Base-by-base conservation (phyloP, 306 rosid genomes). In the Oxytropis ochrocephala region DNA sequence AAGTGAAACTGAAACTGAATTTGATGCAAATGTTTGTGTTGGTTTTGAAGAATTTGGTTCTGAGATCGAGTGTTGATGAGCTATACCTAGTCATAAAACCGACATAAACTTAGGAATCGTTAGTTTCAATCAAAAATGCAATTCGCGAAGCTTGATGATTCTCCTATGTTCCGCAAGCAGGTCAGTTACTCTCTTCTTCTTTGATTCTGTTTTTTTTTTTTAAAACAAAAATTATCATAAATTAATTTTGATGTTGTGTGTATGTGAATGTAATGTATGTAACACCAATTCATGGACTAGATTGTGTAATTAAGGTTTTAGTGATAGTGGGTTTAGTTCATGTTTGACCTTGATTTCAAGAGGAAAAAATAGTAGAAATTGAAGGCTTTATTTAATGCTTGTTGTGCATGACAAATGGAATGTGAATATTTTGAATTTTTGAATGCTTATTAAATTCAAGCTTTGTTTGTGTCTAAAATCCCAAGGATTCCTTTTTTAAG, bases 101-200 rank as follows among this genome's bases (percentile, higher is more conserved):
- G 5, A 38, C 55, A 72, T 44, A 41, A 48, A 10, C 53, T 10
- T 4, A n/a, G 18, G 11, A 67, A 64, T 38, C 49, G 10, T 56
- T 11, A 8, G 32, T 18, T 79, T 35, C 18, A n/a, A 21, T n/a
- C 9, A 80, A 91, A 59, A 75, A 95, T 95, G 99, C 99, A 83
- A 81, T 95, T 91, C 81, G 82, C 97, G 1, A 95, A 95, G 96
- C 96, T 95, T 69, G 99, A 95, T 67, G 99, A 95, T 73, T 95
- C 99, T 78, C 99, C 99, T 47, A 95, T 95, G 99, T 95, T 95
- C 86, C 99, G 99, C 77, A 95, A 95, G 88, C 99, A 95, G 99
- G 99, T 94, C 50, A 51, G 49, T 54, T 61, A 5, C 56, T 70
- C 56, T 68, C 33, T 73, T 36, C 13, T 49, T 57, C 10, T 44